Percentiles rank a stretch among this genome's conserved stretches.
These are phyloP conservation scores for Hypoxylon perforatum DNA, from an alignment of 495 filamentous ascomycete genomes.

Conservation along the genomic window DNA sequence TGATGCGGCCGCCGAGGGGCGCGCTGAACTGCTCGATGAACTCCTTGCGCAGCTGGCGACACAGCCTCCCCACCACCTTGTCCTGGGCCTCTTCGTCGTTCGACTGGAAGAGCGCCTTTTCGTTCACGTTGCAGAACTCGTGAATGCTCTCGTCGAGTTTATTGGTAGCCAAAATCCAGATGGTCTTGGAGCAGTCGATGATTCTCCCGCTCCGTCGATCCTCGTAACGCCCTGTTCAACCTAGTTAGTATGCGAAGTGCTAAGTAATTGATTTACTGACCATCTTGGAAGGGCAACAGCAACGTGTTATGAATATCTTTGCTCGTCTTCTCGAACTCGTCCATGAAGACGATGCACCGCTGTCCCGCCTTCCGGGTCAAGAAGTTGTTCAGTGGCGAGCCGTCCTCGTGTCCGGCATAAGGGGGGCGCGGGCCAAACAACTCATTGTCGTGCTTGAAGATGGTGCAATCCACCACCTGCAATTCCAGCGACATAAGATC, in stretches of 20 bases:
- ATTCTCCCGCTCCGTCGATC: conserved; percentile 54
- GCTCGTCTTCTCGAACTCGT: conserved; percentile 69
- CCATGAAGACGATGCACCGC: conserved; percentile 63
- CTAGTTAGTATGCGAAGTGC: conserved; percentile 4
- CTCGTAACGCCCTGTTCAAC: conserved; percentile 45
- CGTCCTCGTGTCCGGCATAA: conserved; percentile 51
- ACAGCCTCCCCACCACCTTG: conserved; percentile 43
- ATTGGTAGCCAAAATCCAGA: conserved; percentile 69
- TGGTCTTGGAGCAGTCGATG: conserved; percentile 63
- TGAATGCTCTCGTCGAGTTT: conserved; percentile 54
- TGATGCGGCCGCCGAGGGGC: conserved; percentile 53
- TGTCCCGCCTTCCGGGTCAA: conserved; percentile 51
- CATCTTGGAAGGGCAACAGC: conserved; percentile 59
- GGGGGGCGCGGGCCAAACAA: conserved; percentile 59
- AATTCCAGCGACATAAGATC: conserved; percentile 55
- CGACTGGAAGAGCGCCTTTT: conserved; percentile 34
- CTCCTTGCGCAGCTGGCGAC: conserved; percentile 42
- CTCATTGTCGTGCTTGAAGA: conserved; percentile 51
- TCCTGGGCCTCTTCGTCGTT: conserved; percentile 27
- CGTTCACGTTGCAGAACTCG: conserved; percentile 46
- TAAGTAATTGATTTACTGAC: conserved; percentile 30
- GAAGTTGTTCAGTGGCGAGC: conserved; percentile 64
- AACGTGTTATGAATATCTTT: conserved; percentile 55
- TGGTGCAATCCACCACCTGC: conserved; percentile 59
- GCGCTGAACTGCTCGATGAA: conserved; percentile 46